Evolutionary conservation across 2,329 filamentous ascomycete species (phyloP).

Genomic region (Colletotrichum lupini): DNA sequence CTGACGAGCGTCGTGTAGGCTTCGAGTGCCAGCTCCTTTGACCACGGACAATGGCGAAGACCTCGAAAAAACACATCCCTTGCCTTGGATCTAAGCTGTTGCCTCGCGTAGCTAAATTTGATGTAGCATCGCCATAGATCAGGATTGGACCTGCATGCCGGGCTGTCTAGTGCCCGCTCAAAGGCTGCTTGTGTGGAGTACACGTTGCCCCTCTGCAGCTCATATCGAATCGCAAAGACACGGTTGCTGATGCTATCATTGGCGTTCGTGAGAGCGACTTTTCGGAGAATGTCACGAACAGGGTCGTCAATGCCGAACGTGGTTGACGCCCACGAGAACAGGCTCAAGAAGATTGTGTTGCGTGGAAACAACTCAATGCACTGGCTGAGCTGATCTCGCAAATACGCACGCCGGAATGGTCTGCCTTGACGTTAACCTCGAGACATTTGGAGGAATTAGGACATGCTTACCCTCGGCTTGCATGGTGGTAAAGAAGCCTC

Average conservation of each 20-base stretch:
- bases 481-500: slow-evolving; percentile 74
- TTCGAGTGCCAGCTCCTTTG: slow-evolving; percentile 62
- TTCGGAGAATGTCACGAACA: slow-evolving; percentile 73
- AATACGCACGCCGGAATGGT: slow-evolving; percentile 73
- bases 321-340: slow-evolving; percentile 80
- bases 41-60: slow-evolving; percentile 59
- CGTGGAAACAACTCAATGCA: slow-evolving; percentile 75
- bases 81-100: slow-evolving; percentile 52
- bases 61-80: slow-evolving; percentile 62
- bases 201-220: slow-evolving; percentile 58
- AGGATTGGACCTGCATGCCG: slow-evolving; percentile 51
- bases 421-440: slow-evolving; percentile 47
- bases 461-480: slow-evolving; percentile 62
- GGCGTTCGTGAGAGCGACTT: slow-evolving; percentile 55
- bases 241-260: slow-evolving; percentile 57
- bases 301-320: slow-evolving; percentile 81
- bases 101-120: slow-evolving; percentile 54
- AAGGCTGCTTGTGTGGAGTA: slow-evolving; percentile 63
- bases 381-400: slow-evolving; percentile 70
- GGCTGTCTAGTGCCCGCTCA: slow-evolving; percentile 59
- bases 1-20: slow-evolving; percentile 58
- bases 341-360: slow-evolving; percentile 80
- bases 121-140: slow-evolving; percentile 63
- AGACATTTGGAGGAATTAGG: neutral
- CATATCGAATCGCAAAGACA: slow-evolving; percentile 63